A percentile compares a stretch with the other conserved stretches of the same genome.
Evolutionary conservation across 148 eudicot genomes (phyloP).

Genomic region (Rhododendron mucronatum): DNA sequence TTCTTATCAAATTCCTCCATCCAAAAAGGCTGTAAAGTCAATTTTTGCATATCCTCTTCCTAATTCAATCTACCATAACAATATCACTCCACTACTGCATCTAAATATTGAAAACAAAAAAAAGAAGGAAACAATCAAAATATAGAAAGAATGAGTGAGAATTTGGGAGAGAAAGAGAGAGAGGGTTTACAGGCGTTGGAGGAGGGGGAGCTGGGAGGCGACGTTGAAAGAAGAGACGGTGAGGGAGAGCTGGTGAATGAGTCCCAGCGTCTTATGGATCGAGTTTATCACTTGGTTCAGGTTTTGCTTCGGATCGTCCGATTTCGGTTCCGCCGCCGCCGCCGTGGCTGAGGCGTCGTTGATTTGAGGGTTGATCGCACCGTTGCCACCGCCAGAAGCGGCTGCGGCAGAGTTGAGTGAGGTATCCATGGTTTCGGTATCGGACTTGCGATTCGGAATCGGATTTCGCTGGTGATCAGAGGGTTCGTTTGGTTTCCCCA

Average conservation of each 20-base stretch:
- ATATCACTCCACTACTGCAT: background rate
- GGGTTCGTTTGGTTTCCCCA: background rate
- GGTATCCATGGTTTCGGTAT: constrained; percentile 26
- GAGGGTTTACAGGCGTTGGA: constrained; percentile 56
- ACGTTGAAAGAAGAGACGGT: constrained; percentile 82
- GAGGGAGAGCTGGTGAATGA: constrained; percentile 77
- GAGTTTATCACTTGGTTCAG: constrained; percentile 61
- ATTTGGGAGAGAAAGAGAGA: background rate
- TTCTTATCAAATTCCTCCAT: too few relatives aligned
- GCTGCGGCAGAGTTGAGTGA: constrained; percentile 16
- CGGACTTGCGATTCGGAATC: background rate
- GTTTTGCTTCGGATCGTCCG: constrained; percentile 57
- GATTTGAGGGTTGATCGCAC: constrained; percentile 23
- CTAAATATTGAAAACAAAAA: background rate
- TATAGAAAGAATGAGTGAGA: background rate
- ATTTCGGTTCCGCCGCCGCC: background rate
- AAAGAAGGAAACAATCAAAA: background rate
- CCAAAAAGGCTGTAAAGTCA: background rate
- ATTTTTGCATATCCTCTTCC: background rate
- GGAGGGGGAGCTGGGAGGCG: constrained; percentile 76
- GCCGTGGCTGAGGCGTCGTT: constrained; percentile 30
- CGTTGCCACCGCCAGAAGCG: constrained; percentile 23
- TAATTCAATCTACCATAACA: background rate
- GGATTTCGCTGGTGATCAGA: background rate
- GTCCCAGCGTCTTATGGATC: constrained; percentile 66